These are phyloP conservation scores for Fusarium oxysporum DNA, from an alignment of 2,329 filamentous ascomycete genomes.

Conservation along the genomic window DNA sequence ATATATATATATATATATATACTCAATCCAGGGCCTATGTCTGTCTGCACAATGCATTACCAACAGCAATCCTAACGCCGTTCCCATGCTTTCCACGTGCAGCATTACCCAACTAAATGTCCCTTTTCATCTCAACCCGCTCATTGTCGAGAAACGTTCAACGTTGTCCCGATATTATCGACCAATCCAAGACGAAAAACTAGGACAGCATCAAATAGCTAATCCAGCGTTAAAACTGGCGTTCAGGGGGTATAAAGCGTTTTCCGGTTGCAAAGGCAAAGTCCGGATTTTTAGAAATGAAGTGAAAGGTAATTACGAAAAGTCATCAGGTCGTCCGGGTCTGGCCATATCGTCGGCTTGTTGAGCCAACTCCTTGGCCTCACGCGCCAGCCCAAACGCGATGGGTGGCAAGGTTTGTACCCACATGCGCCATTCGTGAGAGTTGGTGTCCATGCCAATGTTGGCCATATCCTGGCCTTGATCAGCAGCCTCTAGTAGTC, in stretches of 20 bases:
- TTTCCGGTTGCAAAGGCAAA: constrained; percentile 20
- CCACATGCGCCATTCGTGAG: constrained; percentile 71
- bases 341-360: constrained; percentile 54
- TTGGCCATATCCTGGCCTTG: constrained; percentile 70
- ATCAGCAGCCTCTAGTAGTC: constrained; percentile 72
- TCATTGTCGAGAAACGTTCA: constrained; percentile 24
- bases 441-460: constrained; percentile 60
- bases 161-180: constrained; percentile 19
- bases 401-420: constrained; percentile 81
- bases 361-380: constrained; percentile 77
- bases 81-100: constrained; percentile 43
- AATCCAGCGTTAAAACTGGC: constrained; percentile 29
- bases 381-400: constrained; percentile 86
- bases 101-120: constrained; percentile 43
- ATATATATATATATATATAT: not conserved
- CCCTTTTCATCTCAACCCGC: constrained; percentile 24
- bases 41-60: constrained; percentile 36
- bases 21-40: constrained; percentile 22
- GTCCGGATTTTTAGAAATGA: constrained; percentile 23
- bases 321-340: constrained; percentile 56
- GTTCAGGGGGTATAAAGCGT: constrained; percentile 38
- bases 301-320: constrained; percentile 53
- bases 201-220: constrained; percentile 18
- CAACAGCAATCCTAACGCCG: constrained; percentile 43
- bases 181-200: constrained; percentile 34